A percentile compares a stretch with the other conserved stretches of the same genome.
These are phyloP conservation scores for Rhizopus arrhizus DNA, from an alignment of 371 early-diverging fungal genomes.

Conservation along the genomic window DNA sequence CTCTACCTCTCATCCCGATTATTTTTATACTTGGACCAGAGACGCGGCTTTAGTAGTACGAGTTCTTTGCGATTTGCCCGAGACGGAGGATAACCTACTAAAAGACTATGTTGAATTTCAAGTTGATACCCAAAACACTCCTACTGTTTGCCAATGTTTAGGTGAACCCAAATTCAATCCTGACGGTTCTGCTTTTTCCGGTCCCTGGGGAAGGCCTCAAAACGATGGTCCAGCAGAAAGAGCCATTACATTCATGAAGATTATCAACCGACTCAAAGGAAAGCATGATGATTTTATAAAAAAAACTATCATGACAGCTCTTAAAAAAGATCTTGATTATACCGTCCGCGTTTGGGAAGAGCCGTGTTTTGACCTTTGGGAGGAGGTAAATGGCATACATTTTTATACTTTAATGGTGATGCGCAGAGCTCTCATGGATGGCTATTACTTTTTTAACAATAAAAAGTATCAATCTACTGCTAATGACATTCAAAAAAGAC, in stretches of 20 bases:
- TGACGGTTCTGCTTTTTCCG: constrained; percentile 57
- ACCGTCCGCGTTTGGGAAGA: constrained; percentile 45
- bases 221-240: constrained; percentile 85
- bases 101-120: constrained; percentile 43
- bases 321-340: constrained; percentile 64
- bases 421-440: constrained; percentile 61
- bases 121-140: constrained; percentile 32
- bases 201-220: constrained; percentile 74
- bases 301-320: constrained; percentile 17
- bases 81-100: constrained; percentile 19
- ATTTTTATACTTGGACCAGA: constrained; percentile 79
- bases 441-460: constrained; percentile 42
- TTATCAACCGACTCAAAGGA: constrained; percentile 36
- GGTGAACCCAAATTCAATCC: constrained; percentile 83
- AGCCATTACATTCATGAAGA: constrained; percentile 53
- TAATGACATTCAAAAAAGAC: constrained; percentile 27
- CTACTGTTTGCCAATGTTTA: constrained; percentile 49
- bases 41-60: constrained; percentile 69
- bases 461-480: constrained; percentile 9
- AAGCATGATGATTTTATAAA: constrained; percentile 2
- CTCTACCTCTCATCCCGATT: constrained; percentile 62
- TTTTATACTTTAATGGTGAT: constrained; percentile 74
- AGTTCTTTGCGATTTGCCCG: constrained; percentile 36
- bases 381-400: constrained; percentile 58
- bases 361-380: constrained; percentile 64